phyloP scores from a whole-genome alignment of 192 early-diverging fungal species.

The Mortierella antarctica region DNA sequence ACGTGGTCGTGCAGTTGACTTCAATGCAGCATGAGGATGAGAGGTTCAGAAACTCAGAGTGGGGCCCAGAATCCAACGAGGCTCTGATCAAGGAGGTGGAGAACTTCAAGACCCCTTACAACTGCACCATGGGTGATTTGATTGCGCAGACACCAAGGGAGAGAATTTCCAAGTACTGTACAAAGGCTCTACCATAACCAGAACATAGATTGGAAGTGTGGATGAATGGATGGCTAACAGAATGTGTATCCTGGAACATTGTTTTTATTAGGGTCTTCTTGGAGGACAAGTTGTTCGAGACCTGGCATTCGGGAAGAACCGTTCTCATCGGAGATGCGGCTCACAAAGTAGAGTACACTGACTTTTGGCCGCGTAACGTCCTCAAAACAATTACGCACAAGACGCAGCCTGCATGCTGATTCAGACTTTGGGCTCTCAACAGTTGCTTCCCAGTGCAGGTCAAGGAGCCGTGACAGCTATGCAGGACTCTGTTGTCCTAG shows the following conservation, averaged over 20 bases:
- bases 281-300: slow-evolving; percentile 16
- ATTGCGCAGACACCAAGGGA: slow-evolving; percentile 7
- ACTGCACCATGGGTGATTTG: slow-evolving; percentile 15
- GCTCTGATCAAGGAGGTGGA: slow-evolving; percentile 10
- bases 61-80: slow-evolving; percentile 13
- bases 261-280: neutral
- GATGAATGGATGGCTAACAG: no score
- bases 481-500: slow-evolving; percentile 20
- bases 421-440: neutral
- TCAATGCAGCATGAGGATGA: slow-evolving; percentile 1
- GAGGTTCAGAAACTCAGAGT: slow-evolving; percentile 15
- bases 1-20: slow-evolving; percentile 8
- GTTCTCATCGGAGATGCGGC: slow-evolving; percentile 19
- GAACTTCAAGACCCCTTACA: slow-evolving; percentile 6
- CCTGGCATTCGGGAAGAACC: neutral
- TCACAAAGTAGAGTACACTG: neutral
- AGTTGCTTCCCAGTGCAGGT: slow-evolving; percentile 17
- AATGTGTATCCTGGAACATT: no score
- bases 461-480: slow-evolving; percentile 17
- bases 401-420: neutral
- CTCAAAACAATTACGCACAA: neutral
- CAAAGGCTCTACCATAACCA: neutral
- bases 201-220: neutral
- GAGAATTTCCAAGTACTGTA: neutral
- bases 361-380: neutral